Evolutionary conservation across 164 flowering plant species (phyloP), one percentile per base, ranked within the genome.

Genomic region (Chimonanthus praecox): DNA sequence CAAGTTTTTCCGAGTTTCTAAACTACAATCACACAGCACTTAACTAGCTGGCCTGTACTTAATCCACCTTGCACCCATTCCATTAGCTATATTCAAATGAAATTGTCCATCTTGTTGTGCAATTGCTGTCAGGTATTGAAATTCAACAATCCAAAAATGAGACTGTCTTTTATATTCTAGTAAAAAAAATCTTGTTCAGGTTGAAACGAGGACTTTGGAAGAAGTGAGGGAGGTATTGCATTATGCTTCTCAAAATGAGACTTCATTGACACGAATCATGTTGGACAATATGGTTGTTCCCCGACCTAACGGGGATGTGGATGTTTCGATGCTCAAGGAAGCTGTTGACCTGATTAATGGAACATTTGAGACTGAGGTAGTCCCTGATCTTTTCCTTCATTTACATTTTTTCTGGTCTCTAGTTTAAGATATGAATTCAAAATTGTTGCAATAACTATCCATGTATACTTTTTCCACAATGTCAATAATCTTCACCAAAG

Each of bases 221-320:
- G 99, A 93, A 83, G 88, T 95, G 63, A 83, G 86, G 9, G 97
- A 95, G 73, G 97, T 92, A n/a, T 70, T 95, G 67, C 64, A 82
- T 47, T 93, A 90, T 88, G 90, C 94, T 69, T 84, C 94, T 66
- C 78, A 85, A 73, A 74, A 76, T 46, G 80, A 86, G 80, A 83
- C 98, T 45, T 85, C 84, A n/a, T 77, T 95, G 79, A 88, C 91
- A 58, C 83, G 99, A 75, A 91, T 95, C 83, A 90, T 95, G 99
- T 75, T 95, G 81, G 98, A 95, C 78, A 95, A 95, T 81, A 95
- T 95, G 99, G 97, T 93, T 77, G 85, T 90, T 48, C 98, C 96
- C 4, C 81, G 81, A 51, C 83, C 89, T 21, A 79, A 89, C 82
- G 98, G 97, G 45, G 97, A 90, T 79, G 85, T 92, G 70, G 97